Conservation (phyloP, 2,329 filamentous ascomycete genomes). For the Clathrospora elynae region DNA sequence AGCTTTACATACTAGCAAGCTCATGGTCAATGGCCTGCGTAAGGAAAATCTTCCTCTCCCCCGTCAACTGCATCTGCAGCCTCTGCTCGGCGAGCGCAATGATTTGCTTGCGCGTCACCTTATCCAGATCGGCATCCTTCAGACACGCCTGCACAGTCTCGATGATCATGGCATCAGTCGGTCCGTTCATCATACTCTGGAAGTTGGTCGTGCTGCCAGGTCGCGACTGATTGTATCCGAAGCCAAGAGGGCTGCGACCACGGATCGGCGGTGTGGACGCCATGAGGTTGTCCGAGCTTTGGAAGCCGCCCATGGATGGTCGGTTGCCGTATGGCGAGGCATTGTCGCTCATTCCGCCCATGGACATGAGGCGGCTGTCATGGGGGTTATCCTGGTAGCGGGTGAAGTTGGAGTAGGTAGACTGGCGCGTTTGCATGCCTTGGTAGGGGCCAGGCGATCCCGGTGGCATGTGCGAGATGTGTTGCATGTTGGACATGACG, state of each 20-base stretch:
- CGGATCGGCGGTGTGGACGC: conserved; percentile 44
- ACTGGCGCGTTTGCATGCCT: conserved; percentile 68
- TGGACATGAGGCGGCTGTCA: conserved; percentile 63
- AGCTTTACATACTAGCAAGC: conserved; percentile 76
- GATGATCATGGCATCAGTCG: conserved; percentile 78
- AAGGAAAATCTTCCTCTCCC: conserved; percentile 86
- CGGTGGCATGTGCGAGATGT: conserved; percentile 77
- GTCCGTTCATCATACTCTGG: conserved; percentile 63
- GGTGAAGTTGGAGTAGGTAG: conserved; percentile 69
- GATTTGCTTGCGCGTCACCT: conserved; percentile 96
- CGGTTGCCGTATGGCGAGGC: conserved; percentile 48
- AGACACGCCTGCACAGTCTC: conserved; percentile 85
- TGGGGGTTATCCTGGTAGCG: conserved; percentile 68
- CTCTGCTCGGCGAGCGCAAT: conserved; percentile 87
- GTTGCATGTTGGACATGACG: conserved; percentile 81
- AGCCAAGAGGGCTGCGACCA: conserved; percentile 58
- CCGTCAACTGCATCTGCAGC: conserved; percentile 83
- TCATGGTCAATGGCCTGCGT: conserved; percentile 92
- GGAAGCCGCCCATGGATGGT: conserved; percentile 51
- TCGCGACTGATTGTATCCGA: conserved; percentile 52
- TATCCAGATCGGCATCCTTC: conserved; percentile 88
- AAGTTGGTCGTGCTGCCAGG: conserved; percentile 65
- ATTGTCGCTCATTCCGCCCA: conserved; percentile 60
- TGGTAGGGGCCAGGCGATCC: conserved; percentile 74
- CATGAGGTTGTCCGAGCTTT: conserved; percentile 50